Percentiles rank a stretch among this genome's conserved stretches.
Evolutionary conservation across 192 early-diverging fungal genomes (phyloP).

Genomic region (Helicostylum pulchrum): DNA sequence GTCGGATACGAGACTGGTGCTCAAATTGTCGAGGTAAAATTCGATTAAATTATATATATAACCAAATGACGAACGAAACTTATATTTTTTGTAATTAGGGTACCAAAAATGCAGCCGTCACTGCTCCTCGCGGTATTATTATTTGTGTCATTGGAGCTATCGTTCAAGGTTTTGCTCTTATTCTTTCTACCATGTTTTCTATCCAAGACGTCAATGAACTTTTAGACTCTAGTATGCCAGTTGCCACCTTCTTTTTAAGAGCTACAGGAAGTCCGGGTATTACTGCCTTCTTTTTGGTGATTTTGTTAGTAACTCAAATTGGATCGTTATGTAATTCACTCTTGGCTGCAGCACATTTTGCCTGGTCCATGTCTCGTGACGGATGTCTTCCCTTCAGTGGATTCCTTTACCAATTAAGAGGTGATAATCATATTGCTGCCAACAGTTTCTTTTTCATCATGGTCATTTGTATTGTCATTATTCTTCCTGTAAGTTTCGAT

Average conservation of each 20-base stretch:
- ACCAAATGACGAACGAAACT: slow-evolving; percentile 15
- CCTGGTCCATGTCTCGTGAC: slow-evolving; percentile 50
- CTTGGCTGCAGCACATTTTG: slow-evolving; percentile 41
- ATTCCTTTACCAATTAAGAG: slow-evolving; percentile 35
- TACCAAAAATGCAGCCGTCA: slow-evolving; percentile 44
- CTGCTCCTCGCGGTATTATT: slow-evolving; percentile 46
- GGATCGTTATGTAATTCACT: slow-evolving; percentile 40
- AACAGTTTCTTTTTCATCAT: slow-evolving; percentile 34
- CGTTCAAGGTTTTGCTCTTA: slow-evolving; percentile 41
- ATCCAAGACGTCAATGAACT: slow-evolving; percentile 44
- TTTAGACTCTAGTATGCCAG: slow-evolving; percentile 27
- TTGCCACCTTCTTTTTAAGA: slow-evolving; percentile 38
- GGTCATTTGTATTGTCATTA: slow-evolving; percentile 39
- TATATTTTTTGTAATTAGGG: slow-evolving; percentile 21
- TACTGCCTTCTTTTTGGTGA: slow-evolving; percentile 37
- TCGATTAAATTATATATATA: too few relatives aligned
- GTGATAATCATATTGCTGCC: slow-evolving; percentile 35
- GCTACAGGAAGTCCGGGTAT: slow-evolving; percentile 31
- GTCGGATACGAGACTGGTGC: slow-evolving; percentile 20
- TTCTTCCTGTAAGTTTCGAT: slow-evolving; percentile 30
- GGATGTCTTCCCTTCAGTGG: slow-evolving; percentile 44
- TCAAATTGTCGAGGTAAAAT: slow-evolving; percentile 1
- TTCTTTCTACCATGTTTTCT: slow-evolving; percentile 42
- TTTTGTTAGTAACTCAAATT: slow-evolving; percentile 41
- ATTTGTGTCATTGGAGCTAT: slow-evolving; percentile 42